Base-by-base conservation (phyloP, 2,329 filamentous ascomycete genomes). In the Oidium heveae region DNA sequence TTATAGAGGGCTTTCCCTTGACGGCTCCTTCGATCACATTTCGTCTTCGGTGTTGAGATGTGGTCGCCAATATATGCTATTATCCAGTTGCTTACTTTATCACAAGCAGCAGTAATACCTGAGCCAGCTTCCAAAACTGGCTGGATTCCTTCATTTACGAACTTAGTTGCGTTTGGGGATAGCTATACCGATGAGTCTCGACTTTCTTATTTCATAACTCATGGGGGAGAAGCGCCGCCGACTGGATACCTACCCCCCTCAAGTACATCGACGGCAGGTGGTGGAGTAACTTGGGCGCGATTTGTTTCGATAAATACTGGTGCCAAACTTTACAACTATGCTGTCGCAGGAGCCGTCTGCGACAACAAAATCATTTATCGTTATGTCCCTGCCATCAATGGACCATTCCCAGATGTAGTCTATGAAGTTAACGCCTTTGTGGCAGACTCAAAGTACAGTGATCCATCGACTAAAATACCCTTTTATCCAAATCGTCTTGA, bases 161-260 rank as follows among this genome's bases (percentile, higher is more conserved):
- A 76, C 52, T 64, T 86, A 39, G 74, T 86, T 41, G 73, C 78
- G 0, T 86, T 87, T 63, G 82, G 83, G 13, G 81, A 86, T 52
- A 67, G 66, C 66, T 87, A 82, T 62, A 85, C 82, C 0, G 84
- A 88, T 62, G 80, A 86, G 61, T 76, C 74, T 13, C 75, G 84
- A 10, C 64, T 84, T 10, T 62, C 63, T 10, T 86, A 84, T 63
- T 82, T 87, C 62, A 67, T 69, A 56, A 66, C 61, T 36, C 69
- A 82, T 59, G 70, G 77, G 60, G 77, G 76, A 44, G 67, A 69
- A 6, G 70, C 76, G 0, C 83, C 84, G 1, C 81, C 83, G 0
- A 67, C 77, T 0, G 83, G 82, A 9, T 61, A 64, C 15, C 62
- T 70, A 20, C 69, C 73, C 43, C 67, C 69, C 2, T 61, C 65